phyloP scores from a whole-genome alignment of 257 asterid genomes.

The Scutellaria barbata region DNA sequence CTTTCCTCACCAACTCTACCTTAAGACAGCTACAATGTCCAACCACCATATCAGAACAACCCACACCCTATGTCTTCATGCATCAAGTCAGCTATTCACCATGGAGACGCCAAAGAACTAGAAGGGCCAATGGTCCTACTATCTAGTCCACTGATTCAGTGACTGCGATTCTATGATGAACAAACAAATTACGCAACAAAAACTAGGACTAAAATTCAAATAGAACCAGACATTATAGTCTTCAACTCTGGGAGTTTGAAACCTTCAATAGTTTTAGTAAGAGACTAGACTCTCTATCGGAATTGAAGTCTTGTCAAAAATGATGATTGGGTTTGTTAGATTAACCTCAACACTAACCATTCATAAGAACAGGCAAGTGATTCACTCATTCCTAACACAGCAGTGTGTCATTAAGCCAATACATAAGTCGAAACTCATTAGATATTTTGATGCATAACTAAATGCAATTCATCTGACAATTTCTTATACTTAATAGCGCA shows the following conservation, averaged over 20 bases:
- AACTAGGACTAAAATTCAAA: neutral
- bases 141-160: neutral
- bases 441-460: neutral
- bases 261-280: neutral
- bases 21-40: neutral
- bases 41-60: neutral
- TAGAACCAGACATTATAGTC: neutral
- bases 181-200: neutral
- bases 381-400: neutral
- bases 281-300: neutral
- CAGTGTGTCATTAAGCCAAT: neutral
- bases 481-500: neutral
- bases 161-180: neutral
- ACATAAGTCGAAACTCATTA: neutral
- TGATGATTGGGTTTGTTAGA: neutral
- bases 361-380: neutral
- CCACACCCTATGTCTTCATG: neutral
- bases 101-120: slow-evolving; percentile 5
- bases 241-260: neutral
- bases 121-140: no score
- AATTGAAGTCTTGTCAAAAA: neutral
- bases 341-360: neutral
- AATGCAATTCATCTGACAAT: neutral
- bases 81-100: neutral
- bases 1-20: neutral